Conservation (phyloP, 768 basidiomycete genomes). For the Asterophora lycoperdoides region DNA sequence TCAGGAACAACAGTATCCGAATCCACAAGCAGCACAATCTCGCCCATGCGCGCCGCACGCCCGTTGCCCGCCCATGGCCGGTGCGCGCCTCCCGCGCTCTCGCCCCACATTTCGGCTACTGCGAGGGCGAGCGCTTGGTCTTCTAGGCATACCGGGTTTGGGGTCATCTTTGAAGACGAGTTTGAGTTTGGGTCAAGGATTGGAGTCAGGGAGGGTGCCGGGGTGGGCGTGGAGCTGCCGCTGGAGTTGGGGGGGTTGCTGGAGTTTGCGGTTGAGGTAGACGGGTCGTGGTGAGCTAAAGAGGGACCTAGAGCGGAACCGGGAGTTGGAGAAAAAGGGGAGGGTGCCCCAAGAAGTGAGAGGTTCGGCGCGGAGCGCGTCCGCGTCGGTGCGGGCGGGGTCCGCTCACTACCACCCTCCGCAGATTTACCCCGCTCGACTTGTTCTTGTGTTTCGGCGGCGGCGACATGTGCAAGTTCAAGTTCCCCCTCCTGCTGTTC, state of each 20-base stretch:
- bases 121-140: slow-evolving; percentile 70
- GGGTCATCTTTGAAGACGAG: too few relatives aligned
- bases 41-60: slow-evolving; percentile 64
- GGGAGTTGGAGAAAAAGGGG: neutral
- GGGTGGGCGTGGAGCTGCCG: too few relatives aligned
- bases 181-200: too few relatives aligned
- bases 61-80: slow-evolving; percentile 77
- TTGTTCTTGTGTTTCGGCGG: neutral
- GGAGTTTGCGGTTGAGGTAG: too few relatives aligned
- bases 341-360: slow-evolving; percentile 6
- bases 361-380: slow-evolving; percentile 3
- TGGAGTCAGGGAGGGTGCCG: too few relatives aligned
- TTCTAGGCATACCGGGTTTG: slow-evolving; percentile 36
- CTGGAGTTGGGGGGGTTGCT: too few relatives aligned
- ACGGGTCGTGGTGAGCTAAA: too few relatives aligned
- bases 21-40: slow-evolving; percentile 76
- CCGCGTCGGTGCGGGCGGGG: neutral
- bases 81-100: slow-evolving; percentile 40
- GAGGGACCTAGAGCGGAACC: too few relatives aligned
- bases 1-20: slow-evolving; percentile 75
- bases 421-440: too few relatives aligned
- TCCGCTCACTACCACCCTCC: too few relatives aligned
- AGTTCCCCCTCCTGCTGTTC: neutral
- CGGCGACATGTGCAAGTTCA: neutral
- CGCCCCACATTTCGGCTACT: slow-evolving; percentile 65